phyloP scores from a whole-genome alignment of 441 rosid species.

The Daphne laureola region DNA sequence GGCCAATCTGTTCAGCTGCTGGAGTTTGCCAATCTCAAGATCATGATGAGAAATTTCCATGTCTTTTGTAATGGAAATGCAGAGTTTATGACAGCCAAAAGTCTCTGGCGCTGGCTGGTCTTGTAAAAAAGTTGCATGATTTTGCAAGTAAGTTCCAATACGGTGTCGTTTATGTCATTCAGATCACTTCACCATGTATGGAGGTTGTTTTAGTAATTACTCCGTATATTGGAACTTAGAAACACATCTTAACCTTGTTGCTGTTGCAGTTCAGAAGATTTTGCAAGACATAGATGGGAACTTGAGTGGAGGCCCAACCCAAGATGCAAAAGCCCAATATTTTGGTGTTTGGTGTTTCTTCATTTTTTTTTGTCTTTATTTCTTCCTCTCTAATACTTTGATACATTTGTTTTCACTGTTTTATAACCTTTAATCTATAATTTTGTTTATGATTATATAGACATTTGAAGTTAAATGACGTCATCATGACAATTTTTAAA shows the following conservation, averaged over 20 bases:
- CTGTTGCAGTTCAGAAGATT: constrained; percentile 58
- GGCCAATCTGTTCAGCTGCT: neutral
- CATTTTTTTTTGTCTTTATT: too few relatives aligned
- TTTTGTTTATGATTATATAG: too few relatives aligned
- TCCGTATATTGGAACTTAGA: constrained; percentile 2
- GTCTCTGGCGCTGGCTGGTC: constrained; percentile 53
- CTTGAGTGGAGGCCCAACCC: too few relatives aligned
- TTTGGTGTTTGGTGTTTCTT: too few relatives aligned
- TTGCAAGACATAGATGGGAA: constrained; percentile 47
- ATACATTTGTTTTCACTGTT: too few relatives aligned
- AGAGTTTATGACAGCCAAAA: constrained; percentile 34
- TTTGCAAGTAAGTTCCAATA: constrained; percentile 44
- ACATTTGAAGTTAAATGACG: too few relatives aligned
- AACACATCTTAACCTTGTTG: constrained; percentile 7
- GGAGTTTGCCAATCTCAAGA: too few relatives aligned
- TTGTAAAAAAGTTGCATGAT: constrained; percentile 76
- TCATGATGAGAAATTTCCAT: too few relatives aligned
- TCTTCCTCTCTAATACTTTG: too few relatives aligned
- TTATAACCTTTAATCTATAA: too few relatives aligned
- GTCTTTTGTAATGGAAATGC: constrained; percentile 14
- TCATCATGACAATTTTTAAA: too few relatives aligned
- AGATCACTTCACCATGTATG: constrained; percentile 8
- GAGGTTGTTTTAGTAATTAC: neutral
- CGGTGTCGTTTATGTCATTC: neutral
- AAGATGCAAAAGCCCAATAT: too few relatives aligned